These are phyloP conservation scores for Akanthomyces lecanii DNA, from an alignment of 2,329 filamentous ascomycete species.

Conservation along the genomic window DNA sequence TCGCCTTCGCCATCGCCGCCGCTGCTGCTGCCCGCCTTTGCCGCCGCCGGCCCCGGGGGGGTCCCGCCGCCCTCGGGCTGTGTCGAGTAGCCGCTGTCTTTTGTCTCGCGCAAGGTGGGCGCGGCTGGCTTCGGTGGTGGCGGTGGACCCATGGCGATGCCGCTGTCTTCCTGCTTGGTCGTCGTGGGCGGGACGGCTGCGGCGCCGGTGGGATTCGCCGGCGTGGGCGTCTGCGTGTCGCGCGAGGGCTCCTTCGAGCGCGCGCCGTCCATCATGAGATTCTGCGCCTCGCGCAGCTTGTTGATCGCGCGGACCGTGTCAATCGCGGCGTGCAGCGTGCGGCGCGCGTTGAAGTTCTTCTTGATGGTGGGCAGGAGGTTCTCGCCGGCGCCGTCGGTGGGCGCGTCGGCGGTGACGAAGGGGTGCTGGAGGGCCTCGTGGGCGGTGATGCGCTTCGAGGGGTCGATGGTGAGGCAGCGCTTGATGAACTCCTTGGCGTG, in stretches of 20 bases:
- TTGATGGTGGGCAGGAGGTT: constrained; percentile 66
- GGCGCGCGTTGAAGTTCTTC: constrained; percentile 69
- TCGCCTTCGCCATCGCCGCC: constrained; percentile 31
- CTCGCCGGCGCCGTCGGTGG: constrained; percentile 46
- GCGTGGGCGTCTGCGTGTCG: constrained; percentile 25
- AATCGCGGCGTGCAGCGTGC: constrained; percentile 66
- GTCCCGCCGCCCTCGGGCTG: constrained; percentile 26
- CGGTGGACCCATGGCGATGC: constrained; percentile 32
- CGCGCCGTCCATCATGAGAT: constrained; percentile 59
- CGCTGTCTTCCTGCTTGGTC: constrained; percentile 42
- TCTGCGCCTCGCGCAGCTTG: constrained; percentile 62
- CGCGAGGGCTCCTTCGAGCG: constrained; percentile 46
- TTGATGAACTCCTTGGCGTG: constrained; percentile 89
- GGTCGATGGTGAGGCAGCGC: constrained; percentile 86
- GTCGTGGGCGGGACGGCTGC: constrained; percentile 24
- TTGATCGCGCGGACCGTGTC: constrained; percentile 69
- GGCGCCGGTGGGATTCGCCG: constrained; percentile 13
- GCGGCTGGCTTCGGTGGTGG: not conserved
- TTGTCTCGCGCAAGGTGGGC: constrained; percentile 21
- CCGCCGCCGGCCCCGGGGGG: too few species aligned
- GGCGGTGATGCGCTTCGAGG: constrained; percentile 80
- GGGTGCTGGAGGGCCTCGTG: constrained; percentile 69
- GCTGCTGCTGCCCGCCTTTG: too few species aligned
- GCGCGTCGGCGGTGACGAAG: constrained; percentile 55
- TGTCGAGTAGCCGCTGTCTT: constrained; percentile 49